Conservation (phyloP, 805 yeast genomes). For the Candida adriatica region DNA sequence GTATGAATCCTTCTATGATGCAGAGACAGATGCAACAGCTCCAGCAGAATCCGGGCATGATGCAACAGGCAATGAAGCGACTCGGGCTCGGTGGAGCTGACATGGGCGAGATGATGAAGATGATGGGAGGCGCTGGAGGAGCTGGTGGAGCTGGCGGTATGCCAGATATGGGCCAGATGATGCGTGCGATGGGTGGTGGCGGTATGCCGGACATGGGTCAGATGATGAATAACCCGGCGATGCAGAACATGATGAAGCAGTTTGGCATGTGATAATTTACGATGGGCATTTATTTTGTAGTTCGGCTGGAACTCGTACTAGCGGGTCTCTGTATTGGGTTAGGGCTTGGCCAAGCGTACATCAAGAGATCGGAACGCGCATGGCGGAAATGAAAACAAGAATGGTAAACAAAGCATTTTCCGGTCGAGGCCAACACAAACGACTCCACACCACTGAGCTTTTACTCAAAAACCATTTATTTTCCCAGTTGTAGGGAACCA, state of each 20-base stretch:
- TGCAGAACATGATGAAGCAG: constrained; percentile 43
- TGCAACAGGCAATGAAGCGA: constrained; percentile 57
- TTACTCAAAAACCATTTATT: too few species aligned
- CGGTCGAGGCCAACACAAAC: too few species aligned
- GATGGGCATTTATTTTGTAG: too few species aligned
- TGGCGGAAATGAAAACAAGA: too few species aligned
- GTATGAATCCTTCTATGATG: constrained; percentile 31
- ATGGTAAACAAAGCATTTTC: too few species aligned
- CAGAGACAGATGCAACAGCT: constrained; percentile 52
- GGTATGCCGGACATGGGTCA: constrained; percentile 58
- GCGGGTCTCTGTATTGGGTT: too few species aligned
- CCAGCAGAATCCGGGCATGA: constrained; percentile 68
- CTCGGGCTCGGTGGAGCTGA: constrained; percentile 36
- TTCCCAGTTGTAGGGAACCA: too few species aligned
- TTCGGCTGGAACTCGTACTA: too few species aligned
- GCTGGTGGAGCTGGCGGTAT: constrained; percentile 25
- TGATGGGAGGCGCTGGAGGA: constrained; percentile 51
- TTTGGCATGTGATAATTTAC: constrained; percentile 30
- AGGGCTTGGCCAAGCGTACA: too few species aligned
- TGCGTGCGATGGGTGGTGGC: constrained; percentile 45
- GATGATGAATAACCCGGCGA: constrained; percentile 38
- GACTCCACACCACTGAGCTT: too few species aligned
- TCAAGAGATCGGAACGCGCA: too few species aligned
- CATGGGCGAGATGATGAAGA: constrained; percentile 32
- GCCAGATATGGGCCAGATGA: constrained; percentile 41